Conservation (phyloP, 164 flowering plant species). For the Cinnamomum chago region DNA sequence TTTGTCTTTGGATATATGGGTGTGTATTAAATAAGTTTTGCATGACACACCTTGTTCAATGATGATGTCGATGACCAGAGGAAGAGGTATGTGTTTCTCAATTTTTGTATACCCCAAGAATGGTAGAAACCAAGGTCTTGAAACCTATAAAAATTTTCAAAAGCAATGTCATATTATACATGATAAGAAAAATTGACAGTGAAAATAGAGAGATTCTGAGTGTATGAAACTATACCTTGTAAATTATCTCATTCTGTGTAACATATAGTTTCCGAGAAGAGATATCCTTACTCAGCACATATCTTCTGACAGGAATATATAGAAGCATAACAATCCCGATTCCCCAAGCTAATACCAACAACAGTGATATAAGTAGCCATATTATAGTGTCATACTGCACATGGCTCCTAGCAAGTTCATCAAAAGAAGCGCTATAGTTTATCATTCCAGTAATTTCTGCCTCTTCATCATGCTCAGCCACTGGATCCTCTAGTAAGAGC, state of each 20-base stretch:
- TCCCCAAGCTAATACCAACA: conserved; percentile 83
- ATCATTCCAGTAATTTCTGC: conserved; percentile 34
- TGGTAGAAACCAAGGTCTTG: conserved; percentile 71
- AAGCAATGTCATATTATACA: neutral
- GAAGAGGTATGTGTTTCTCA: conserved; percentile 62
- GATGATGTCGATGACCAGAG: conserved; percentile 65
- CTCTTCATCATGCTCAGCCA: conserved; percentile 46
- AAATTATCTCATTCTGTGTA: conserved; percentile 60
- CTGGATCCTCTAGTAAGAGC: conserved; percentile 38
- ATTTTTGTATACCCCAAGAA: conserved; percentile 45
- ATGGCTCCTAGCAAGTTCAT: conserved; percentile 44
- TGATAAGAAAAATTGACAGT: neutral
- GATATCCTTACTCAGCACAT: conserved; percentile 57
- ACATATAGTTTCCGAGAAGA: conserved; percentile 64
- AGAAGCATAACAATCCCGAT: conserved; percentile 67
- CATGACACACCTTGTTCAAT: conserved; percentile 69
- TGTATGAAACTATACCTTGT: conserved; percentile 44
- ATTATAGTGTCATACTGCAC: conserved; percentile 60
- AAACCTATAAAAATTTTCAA: conserved; percentile 35
- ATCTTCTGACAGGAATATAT: conserved; percentile 63
- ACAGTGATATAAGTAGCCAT: conserved; percentile 65
- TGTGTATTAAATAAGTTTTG: neutral
- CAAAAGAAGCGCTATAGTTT: conserved; percentile 62
- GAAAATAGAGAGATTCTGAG: neutral
- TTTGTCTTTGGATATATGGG: neutral